Evolutionary conservation across 1,284 basidiomycete genomes (phyloP), one percentile per base, ranked within the genome.

Genomic region (Moesziomyces parantarcticus): DNA sequence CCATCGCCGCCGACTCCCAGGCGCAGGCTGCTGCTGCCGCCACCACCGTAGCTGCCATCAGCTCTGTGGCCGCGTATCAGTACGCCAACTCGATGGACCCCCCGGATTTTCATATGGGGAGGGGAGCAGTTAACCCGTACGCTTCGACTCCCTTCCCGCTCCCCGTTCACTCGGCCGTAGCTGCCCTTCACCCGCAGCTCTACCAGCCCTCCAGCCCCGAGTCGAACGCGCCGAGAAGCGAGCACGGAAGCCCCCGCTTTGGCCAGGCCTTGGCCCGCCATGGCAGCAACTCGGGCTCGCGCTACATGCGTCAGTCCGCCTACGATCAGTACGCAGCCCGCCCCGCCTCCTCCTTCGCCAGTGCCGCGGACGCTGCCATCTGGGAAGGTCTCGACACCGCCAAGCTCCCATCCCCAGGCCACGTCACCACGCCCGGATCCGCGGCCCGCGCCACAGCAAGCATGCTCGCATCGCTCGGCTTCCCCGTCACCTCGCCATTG

Each of bases 231-330:
- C 58, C 70, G 54, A 62, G 69, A 62, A 76, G 71, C 68, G 69
- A 76, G 69, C 74, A 76, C 54, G 71, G 74, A 22, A 75, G 68
- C 47, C 76, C 73, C 46, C 69, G 73, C 64, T 76, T 72, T 59
- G 48, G 58, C 22, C 73, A 74, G 43, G 48, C 60, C 6, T 67
- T 76, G 13, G 22, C 44, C 45, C 73, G 76, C 34, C 69, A 76
- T 42, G 58, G 61, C 32, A 76, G 71, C 62, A 69, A 69, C 34
- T 58, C 62, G 18, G 58, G 73, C 34, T 50, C 48, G 29, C 57
- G 76, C 21, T 76, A 41, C 41, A 32, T 59, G 25, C 41, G 59
- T 5, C 56, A 44, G 21, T 34, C 44, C 13, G 39, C 25, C 52
- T 66, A 66, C 50, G 59, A 72, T n/a, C 57, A 53, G 20, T 73